phyloP scores from a whole-genome alignment of 2,329 filamentous ascomycete genomes.

The Rosellinia necatrix region DNA sequence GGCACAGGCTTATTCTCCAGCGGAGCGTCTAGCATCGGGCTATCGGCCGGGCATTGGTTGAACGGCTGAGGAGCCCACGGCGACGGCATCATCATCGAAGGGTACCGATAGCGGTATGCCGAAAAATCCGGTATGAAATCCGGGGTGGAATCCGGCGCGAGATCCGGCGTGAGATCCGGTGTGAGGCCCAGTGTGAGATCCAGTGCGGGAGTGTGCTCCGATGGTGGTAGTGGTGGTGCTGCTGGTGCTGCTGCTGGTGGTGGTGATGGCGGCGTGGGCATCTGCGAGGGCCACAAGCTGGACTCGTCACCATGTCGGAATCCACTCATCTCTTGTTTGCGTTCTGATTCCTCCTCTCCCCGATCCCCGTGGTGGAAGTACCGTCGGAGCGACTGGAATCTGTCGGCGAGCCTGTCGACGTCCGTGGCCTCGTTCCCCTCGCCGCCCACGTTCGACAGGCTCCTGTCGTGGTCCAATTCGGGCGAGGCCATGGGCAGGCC shows the following conservation, averaged over 20 bases:
- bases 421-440: constrained; percentile 9
- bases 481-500: constrained; percentile 15
- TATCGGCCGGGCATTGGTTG: constrained; percentile 4
- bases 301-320: not conserved
- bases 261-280: too few relatives aligned
- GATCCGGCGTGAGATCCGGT: too few relatives aligned
- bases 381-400: constrained; percentile 21
- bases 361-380: constrained; percentile 2
- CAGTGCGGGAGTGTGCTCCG: constrained; percentile 19
- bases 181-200: constrained; percentile 15
- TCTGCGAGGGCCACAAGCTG: too few relatives aligned
- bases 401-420: constrained; percentile 21
- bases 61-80: constrained; percentile 8
- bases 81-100: constrained; percentile 6
- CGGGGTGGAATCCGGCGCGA: constrained; percentile 19
- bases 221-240: too few relatives aligned
- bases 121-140: constrained; percentile 16
- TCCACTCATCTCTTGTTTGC: not conserved
- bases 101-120: constrained; percentile 16
- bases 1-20: not conserved
- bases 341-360: not conserved
- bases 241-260: too few relatives aligned
- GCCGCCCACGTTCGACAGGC: not conserved
- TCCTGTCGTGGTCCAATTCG: constrained; percentile 6
- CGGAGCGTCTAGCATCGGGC: not conserved